Percentiles rank a stretch among this genome's conserved stretches.
Conservation (phyloP, 2,329 filamentous ascomycete genomes). For the Fusarium sororula region DNA sequence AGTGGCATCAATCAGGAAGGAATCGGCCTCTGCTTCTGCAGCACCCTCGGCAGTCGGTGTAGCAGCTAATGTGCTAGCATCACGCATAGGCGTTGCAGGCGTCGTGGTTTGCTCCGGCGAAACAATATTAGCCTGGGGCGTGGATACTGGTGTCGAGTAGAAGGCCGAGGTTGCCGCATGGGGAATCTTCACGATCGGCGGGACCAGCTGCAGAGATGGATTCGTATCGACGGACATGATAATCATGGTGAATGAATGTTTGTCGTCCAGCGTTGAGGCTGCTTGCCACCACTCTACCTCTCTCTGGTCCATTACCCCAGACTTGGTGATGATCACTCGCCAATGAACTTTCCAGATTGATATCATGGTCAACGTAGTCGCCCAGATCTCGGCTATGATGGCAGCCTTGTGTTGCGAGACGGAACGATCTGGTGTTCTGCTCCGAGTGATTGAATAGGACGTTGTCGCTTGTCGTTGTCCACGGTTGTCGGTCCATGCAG, state of each 20-base stretch:
- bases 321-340: slow-evolving; percentile 79
- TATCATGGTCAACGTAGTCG: slow-evolving; percentile 78
- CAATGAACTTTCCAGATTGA: slow-evolving; percentile 76
- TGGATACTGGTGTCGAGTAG: slow-evolving; percentile 73
- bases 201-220: slow-evolving; percentile 70
- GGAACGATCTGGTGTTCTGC: slow-evolving; percentile 59
- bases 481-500: slow-evolving; percentile 82
- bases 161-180: slow-evolving; percentile 54
- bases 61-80: slow-evolving; percentile 51
- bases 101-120: slow-evolving; percentile 68
- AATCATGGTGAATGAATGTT: slow-evolving; percentile 63
- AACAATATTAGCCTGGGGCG: slow-evolving; percentile 67
- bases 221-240: slow-evolving; percentile 72
- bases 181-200: slow-evolving; percentile 61
- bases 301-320: slow-evolving; percentile 71
- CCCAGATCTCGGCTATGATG: slow-evolving; percentile 80
- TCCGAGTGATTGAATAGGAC: slow-evolving; percentile 75
- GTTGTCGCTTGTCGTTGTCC: slow-evolving; percentile 77
- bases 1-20: slow-evolving; percentile 74
- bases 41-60: slow-evolving; percentile 56
- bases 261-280: slow-evolving; percentile 61
- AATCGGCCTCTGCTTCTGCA: slow-evolving; percentile 61
- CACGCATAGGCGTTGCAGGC: slow-evolving; percentile 59
- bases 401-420: slow-evolving; percentile 60
- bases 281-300: slow-evolving; percentile 70